phyloP scores from a whole-genome alignment of 1,284 basidiomycete species.

The Tilletia caries region DNA sequence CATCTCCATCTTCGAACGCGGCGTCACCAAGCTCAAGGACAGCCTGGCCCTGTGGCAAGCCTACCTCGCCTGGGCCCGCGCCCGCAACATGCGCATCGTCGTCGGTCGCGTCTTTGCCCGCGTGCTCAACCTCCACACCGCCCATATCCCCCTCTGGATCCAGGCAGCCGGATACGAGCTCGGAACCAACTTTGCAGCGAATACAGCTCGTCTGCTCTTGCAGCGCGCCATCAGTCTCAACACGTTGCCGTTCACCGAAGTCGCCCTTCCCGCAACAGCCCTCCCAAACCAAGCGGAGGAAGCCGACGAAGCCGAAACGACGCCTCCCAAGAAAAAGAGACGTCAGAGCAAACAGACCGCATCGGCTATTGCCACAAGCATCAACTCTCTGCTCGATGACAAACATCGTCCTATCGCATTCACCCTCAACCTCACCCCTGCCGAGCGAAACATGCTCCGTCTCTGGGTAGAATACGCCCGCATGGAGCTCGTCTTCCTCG shows the following conservation, averaged over 20 bases:
- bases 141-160: slow-evolving; percentile 74
- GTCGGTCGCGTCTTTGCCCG: slow-evolving; percentile 64
- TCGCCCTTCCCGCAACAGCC: not conserved
- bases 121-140: slow-evolving; percentile 81
- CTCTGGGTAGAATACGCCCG: slow-evolving; percentile 63
- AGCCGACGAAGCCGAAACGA: slow-evolving; percentile 15
- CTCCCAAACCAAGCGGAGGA: not conserved
- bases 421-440: slow-evolving; percentile 6
- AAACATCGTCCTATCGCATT: not conserved
- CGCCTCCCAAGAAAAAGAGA: not conserved
- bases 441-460: slow-evolving; percentile 39
- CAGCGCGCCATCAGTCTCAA: slow-evolving; percentile 73
- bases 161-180: slow-evolving; percentile 82
- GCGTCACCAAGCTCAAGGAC: slow-evolving; percentile 79
- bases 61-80: slow-evolving; percentile 78
- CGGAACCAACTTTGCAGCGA: slow-evolving; percentile 66
- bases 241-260: slow-evolving; percentile 23
- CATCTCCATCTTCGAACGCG: slow-evolving; percentile 85
- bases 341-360: not conserved
- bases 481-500: slow-evolving; percentile 85
- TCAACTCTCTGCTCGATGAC: too few relatives aligned
- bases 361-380: not conserved
- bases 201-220: slow-evolving; percentile 76
- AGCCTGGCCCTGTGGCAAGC: slow-evolving; percentile 83
- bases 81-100: slow-evolving; percentile 73